Conservation (phyloP, 768 basidiomycete genomes). For the Mycena filopes region DNA sequence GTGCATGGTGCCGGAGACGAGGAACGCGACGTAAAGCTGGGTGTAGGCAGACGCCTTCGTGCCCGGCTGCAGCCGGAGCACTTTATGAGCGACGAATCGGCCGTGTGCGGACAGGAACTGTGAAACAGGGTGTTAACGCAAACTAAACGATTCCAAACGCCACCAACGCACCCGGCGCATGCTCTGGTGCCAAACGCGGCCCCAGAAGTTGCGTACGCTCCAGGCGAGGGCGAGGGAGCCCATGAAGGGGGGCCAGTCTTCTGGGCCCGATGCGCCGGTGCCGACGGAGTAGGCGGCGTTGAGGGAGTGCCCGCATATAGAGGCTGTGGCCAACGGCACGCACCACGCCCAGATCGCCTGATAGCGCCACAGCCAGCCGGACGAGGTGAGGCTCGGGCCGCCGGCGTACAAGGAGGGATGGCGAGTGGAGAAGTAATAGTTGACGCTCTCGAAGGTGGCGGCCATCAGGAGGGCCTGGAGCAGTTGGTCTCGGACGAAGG, state of each 20-base stretch:
- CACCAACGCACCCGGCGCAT: constrained; percentile 24
- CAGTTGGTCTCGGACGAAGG: constrained; percentile 22
- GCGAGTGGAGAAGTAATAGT: constrained; percentile 8
- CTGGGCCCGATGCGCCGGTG: constrained; percentile 18
- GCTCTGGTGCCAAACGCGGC: constrained; percentile 21
- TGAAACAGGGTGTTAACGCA: neutral
- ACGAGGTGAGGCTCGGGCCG: constrained; percentile 18
- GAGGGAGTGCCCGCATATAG: neutral
- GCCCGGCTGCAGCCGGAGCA: constrained; percentile 13
- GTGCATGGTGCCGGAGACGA: constrained; percentile 47
- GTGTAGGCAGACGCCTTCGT: constrained; percentile 21
- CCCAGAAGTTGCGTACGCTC: constrained; percentile 26
- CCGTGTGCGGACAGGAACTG: constrained; percentile 27
- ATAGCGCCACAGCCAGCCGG: constrained; percentile 18
- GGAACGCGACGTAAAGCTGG: constrained; percentile 39
- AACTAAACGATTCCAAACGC: neutral
- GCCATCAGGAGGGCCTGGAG: neutral
- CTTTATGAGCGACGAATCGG: constrained; percentile 16
- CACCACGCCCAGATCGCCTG: constrained; percentile 9
- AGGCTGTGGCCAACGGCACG: neutral
- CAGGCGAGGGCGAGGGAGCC: constrained; percentile 18
- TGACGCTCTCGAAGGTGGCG: neutral
- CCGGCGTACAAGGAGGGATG: constrained; percentile 20
- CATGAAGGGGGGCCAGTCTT: constrained; percentile 24
- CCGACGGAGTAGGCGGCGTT: constrained; percentile 24